Percentiles rank a stretch among this genome's conserved stretches.
phyloP scores from a whole-genome alignment of 2,329 filamentous ascomycete genomes.

The Penicillium sp. region DNA sequence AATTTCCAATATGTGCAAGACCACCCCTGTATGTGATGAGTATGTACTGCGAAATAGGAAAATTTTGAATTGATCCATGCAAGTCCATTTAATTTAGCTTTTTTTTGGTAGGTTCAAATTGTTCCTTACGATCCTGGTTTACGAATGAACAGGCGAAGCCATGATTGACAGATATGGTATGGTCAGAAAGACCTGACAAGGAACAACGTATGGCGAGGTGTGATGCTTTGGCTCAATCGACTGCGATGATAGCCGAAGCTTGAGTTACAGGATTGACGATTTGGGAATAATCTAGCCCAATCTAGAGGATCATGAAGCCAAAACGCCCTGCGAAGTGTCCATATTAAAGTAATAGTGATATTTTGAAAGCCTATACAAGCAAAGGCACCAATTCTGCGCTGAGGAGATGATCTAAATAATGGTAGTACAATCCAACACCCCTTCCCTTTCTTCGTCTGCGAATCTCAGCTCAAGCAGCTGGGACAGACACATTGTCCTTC shows the following conservation, averaged over 20 bases:
- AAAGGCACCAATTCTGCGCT: not conserved
- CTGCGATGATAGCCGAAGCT: no score
- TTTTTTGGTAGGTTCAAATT: no score
- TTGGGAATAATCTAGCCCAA: no score
- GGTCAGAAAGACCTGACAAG: no score
- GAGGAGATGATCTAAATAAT: not conserved
- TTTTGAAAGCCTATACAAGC: not conserved
- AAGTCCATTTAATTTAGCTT: not conserved
- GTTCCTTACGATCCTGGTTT: no score
- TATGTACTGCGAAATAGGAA: constrained; percentile 14
- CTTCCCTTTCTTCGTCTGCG: not conserved
- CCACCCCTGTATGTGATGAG: constrained; percentile 14
- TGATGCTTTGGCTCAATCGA: no score
- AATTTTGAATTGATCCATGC: constrained; percentile 2
- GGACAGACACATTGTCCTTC: not conserved
- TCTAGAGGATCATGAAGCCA: no score
- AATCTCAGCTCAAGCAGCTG: not conserved
- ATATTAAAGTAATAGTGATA: not conserved
- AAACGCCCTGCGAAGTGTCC: no score
- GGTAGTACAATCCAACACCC: not conserved
- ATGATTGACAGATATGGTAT: no score
- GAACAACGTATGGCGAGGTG: no score
- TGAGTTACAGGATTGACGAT: no score
- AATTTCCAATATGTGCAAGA: not conserved
- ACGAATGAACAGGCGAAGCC: no score